Base-by-base conservation (phyloP, 352 stramenopile genomes). In the Phytophthora pinifolia region DNA sequence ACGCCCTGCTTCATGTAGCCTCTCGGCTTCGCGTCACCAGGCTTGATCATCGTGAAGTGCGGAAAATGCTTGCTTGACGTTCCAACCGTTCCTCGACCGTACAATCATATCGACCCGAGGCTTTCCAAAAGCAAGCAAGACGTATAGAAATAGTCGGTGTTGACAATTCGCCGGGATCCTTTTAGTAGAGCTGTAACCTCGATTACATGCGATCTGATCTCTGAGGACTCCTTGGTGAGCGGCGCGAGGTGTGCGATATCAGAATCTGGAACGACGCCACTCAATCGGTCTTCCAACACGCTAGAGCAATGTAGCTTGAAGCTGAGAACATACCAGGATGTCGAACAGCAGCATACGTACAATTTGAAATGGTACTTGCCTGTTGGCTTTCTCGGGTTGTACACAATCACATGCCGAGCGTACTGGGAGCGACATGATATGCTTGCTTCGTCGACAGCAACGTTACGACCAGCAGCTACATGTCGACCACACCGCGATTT, bases 111-210 rank as follows among this genome's bases (percentile, higher is more conserved):
- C 8, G 58, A 17, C 33, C 66, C 18, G 1, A 75, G 33, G 4
- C 30, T 45, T 20, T 65, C 38, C 2, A 75, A 35, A 3, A 75
- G 37, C 22, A 62, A 44, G 20, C 65, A 52, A 3, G 54, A 71
- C 7, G 57, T 72, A 36, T 72, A 75, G 32, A 54, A 74, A 49
- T 70, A 67, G 43, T 75, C 61, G 1, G 46, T 63, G 18, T 68
- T 69, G 18, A 75, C 42, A n/a, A 75, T 56, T 4, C 62, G 37
- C 1, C 52, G 33, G 0, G 48, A 54, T 15, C 41, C 30, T n/a
- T 37, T 62, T 41, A 49, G 57, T 48, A 3, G 43, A 25, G 31
- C 18, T 15, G 41, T 53, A 0, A 71, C 47, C 31, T 75, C 56
- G 10, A 71, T 36, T 6, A 75, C 66, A 25, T 62, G 48, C n/a